phyloP scores from a whole-genome alignment of 2,329 filamentous ascomycete genomes.

The Penicillium decumbens region DNA sequence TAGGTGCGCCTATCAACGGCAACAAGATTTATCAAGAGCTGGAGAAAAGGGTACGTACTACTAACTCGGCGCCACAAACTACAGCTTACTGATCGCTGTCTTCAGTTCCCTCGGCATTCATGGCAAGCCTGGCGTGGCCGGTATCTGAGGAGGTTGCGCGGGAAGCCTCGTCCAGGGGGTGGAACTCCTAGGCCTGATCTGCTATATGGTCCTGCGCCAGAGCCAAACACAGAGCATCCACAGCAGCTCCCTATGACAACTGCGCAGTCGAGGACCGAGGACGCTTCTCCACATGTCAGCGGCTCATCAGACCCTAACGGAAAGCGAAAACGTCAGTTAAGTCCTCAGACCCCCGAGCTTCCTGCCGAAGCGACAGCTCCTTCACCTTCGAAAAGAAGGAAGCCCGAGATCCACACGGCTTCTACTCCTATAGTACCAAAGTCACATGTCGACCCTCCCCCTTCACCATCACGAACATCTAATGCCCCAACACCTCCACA shows the following conservation, averaged over 20 bases:
- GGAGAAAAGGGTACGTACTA: conserved; percentile 32
- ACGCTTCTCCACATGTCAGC: too few species aligned
- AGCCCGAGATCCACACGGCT: not conserved
- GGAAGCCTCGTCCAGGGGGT: conserved; percentile 34
- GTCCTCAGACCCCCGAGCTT: not conserved
- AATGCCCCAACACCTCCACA: not conserved
- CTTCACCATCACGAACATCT: not conserved
- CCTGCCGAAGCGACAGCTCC: not conserved
- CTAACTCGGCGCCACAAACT: not conserved
- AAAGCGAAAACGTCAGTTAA: not conserved
- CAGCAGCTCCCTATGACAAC: not conserved
- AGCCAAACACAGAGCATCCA: not conserved
- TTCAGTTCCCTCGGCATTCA: conserved; percentile 43
- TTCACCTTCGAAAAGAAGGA: not conserved
- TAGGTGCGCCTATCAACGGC: conserved; percentile 33
- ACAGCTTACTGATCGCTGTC: not conserved
- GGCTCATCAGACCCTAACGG: not conserved
- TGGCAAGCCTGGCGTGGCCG: conserved; percentile 49
- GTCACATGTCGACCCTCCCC: not conserved
- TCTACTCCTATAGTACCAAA: not conserved
- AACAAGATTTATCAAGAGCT: conserved; percentile 46
- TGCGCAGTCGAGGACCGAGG: not conserved
- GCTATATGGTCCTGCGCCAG: not conserved
- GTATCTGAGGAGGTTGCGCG: conserved; percentile 42
- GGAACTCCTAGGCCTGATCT: conserved; percentile 11